Evolutionary conservation across 2,329 filamentous ascomycete genomes (phyloP).

Genomic region (Beauveria scarabaeidicola): DNA sequence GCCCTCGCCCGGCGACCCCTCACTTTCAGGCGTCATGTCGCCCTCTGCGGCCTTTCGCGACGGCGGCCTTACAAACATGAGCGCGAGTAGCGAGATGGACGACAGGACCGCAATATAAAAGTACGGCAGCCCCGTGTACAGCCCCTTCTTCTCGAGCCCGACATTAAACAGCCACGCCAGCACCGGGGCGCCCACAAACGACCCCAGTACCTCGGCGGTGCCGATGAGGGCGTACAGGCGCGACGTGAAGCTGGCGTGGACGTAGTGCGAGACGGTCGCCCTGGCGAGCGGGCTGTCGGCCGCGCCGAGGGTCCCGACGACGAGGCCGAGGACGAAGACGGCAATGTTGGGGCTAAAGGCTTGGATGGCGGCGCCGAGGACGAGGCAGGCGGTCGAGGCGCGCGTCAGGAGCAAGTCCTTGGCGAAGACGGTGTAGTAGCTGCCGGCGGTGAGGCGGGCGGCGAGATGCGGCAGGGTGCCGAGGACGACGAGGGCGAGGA

Average conservation of each 20-base stretch:
- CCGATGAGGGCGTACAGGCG: constrained; percentile 33
- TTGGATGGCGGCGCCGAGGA: constrained; percentile 25
- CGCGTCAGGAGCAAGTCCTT: constrained; percentile 31
- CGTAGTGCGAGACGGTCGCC: constrained; percentile 32
- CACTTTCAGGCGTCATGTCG: constrained; percentile 14
- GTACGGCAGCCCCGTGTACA: constrained; percentile 32
- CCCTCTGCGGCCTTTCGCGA: background rate
- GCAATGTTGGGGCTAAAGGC: constrained; percentile 24
- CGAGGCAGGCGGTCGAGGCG: constrained; percentile 25
- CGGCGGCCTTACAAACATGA: constrained; percentile 26
- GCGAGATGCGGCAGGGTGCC: constrained; percentile 28
- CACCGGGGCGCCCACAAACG: constrained; percentile 32
- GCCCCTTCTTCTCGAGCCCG: constrained; percentile 27
- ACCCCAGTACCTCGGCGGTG: constrained; percentile 31
- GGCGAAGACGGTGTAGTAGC: constrained; percentile 23
- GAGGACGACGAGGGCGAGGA: constrained; percentile 31
- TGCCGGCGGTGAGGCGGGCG: constrained; percentile 17
- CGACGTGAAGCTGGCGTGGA: constrained; percentile 29
- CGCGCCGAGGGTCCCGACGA: constrained; percentile 29
- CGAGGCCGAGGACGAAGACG: constrained; percentile 29
- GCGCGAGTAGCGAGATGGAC: constrained; percentile 19
- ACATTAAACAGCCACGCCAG: constrained; percentile 30
- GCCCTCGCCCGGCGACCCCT: constrained; percentile 15
- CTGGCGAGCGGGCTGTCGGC: constrained; percentile 30
- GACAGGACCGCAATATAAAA: constrained; percentile 29